Evolutionary conservation across 106 monocot species (phyloP), one percentile per base, ranked within the genome.

Genomic region (Dioscorea zingiberensis): DNA sequence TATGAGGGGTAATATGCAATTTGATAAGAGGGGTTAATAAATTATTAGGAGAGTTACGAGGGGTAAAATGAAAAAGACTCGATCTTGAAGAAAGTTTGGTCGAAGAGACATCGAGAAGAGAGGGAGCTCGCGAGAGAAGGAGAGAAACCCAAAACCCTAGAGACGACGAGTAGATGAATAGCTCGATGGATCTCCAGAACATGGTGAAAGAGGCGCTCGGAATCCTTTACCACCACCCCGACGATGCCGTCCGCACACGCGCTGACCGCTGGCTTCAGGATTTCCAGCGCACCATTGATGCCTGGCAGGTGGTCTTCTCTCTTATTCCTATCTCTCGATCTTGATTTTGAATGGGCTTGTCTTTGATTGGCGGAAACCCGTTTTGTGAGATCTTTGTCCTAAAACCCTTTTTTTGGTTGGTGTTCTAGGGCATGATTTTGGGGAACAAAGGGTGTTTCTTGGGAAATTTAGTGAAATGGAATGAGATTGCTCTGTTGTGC

Each of bases 211-310:
- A 92, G 55, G 97, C 91, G 13, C 70, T 97, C 48, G 77, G 68
- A 44, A 92, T 84, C 1, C 91, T 92, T 26, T 97, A 97, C 72
- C 97, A 88, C 71, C 91, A 91, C 72, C 85, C 85, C 11, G 88
- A 97, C 44, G 97, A 92, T 51, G 70, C 73, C 51, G 75, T 84
- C 21, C 92, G 88, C 26, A 68, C 71, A 30, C 74, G 72, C 58
- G 97, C 97, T 22, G 97, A 97, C 71, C 81, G 81, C 21, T 97
- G 92, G 92, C 92, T 97, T 25, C 97, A 97, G 71, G 80, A 92
- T 13, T 97, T 97, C 71, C 97, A 97, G 83, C 77, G 84, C 62
- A 92, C 88, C 45, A 71, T 97, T 60, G 97, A 97, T 28, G 97
- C 97, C 27, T 97, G 97, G 97, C 97, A 97, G 91, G 97, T 97